These are phyloP conservation scores for Penicillium mononematosum DNA, from an alignment of 495 filamentous ascomycete genomes.

Conservation along the genomic window DNA sequence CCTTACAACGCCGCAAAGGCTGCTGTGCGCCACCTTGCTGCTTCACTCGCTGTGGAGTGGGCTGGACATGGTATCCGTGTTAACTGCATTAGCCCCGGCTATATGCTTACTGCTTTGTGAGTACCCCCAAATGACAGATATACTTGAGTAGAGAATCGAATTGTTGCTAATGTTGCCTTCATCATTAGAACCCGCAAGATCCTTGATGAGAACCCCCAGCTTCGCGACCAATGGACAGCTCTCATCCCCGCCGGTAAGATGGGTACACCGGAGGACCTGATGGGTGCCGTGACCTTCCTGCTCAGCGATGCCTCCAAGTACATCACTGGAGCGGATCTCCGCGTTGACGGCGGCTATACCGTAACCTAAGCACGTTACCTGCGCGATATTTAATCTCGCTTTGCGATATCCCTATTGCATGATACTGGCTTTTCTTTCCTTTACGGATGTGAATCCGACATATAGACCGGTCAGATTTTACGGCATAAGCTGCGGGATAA, in stretches of 20 bases:
- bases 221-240: conserved; percentile 83
- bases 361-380: conserved; percentile 56
- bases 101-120: conserved; percentile 88
- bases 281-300: conserved; percentile 89
- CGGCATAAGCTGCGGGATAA: neutral
- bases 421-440: neutral
- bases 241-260: conserved; percentile 89
- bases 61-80: conserved; percentile 79
- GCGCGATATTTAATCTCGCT: neutral
- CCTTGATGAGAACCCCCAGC: conserved; percentile 84
- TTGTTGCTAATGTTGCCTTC: conserved; percentile 18
- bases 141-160: conserved; percentile 19
- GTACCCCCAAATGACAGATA: conserved; percentile 5
- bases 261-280: conserved; percentile 87
- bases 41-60: conserved; percentile 86
- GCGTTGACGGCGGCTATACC: conserved; percentile 91
- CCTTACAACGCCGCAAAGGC: conserved; percentile 91
- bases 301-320: conserved; percentile 82
- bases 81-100: conserved; percentile 88
- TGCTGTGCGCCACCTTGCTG: conserved; percentile 78
- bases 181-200: conserved; percentile 81
- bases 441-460: neutral
- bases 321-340: conserved; percentile 85
- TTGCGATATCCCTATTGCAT: neutral
- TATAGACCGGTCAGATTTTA: neutral